A percentile compares a stretch with the other conserved stretches of the same genome.
These are phyloP conservation scores for Puccinia coronata DNA, from an alignment of 1,284 basidiomycete genomes.

Conservation along the genomic window DNA sequence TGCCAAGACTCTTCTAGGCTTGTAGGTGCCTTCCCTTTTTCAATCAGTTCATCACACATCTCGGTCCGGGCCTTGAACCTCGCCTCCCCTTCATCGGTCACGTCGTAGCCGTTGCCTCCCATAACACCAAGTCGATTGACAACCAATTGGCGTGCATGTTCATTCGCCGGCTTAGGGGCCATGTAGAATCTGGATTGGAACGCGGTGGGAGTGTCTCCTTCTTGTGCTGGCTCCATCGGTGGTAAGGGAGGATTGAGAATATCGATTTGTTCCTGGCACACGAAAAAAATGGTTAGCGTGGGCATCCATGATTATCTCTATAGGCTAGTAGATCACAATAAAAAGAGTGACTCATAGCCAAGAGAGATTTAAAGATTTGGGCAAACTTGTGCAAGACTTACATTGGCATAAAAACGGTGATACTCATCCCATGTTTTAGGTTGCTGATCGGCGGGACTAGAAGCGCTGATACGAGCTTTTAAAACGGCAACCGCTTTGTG, in stretches of 20 bases:
- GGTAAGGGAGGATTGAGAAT: conserved; percentile 39
- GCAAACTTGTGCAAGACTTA: conserved; percentile 49
- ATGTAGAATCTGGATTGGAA: conserved; percentile 50
- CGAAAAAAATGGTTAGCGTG: neutral
- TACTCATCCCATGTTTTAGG: conserved; percentile 55
- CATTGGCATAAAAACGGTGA: conserved; percentile 52
- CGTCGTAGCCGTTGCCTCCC: conserved; percentile 50
- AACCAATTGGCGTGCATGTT: conserved; percentile 53
- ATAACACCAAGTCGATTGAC: conserved; percentile 54
- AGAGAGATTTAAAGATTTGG: too few species aligned
- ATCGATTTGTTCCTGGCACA: conserved; percentile 46
- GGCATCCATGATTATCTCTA: neutral
- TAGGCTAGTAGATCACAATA: neutral
- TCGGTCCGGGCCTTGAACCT: conserved; percentile 2
- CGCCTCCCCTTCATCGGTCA: conserved; percentile 13
- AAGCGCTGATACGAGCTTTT: conserved; percentile 51
- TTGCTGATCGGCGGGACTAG: conserved; percentile 53
- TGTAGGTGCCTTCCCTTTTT: conserved; percentile 27
- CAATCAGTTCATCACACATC: conserved; percentile 23
- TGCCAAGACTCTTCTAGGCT: conserved; percentile 41
- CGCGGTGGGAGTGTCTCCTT: conserved; percentile 48
- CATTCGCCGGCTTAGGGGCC: conserved; percentile 52
- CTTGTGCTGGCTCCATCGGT: conserved; percentile 15
- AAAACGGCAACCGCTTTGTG: conserved; percentile 37
- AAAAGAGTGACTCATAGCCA: too few species aligned